Conservation (phyloP, 2,329 filamentous ascomycete species). For the Leptodontidium sp. region DNA sequence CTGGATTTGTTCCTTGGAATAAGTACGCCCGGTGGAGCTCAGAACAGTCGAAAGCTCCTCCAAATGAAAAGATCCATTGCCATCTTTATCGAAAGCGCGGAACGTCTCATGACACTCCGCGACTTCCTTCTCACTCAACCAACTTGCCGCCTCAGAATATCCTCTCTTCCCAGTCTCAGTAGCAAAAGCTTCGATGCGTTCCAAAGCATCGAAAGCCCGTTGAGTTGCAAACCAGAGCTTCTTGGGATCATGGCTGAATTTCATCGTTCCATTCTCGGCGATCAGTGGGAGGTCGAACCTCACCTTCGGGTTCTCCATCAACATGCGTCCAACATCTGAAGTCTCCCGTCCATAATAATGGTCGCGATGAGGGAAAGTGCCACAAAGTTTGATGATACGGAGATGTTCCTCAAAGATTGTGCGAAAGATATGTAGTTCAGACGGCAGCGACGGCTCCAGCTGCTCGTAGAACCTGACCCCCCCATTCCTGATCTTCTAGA, state of each 20-base stretch:
- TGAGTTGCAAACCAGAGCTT: conserved; percentile 25
- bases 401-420: conserved; percentile 25
- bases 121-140: conserved; percentile 16
- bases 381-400: conserved; percentile 21
- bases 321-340: conserved; percentile 14
- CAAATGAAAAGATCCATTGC: conserved; percentile 23
- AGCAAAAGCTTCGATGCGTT: conserved; percentile 25
- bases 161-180: conserved; percentile 12
- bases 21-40: conserved; percentile 1
- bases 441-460: conserved; percentile 21
- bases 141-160: neutral
- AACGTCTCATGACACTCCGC: conserved; percentile 26
- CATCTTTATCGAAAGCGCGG: conserved; percentile 26
- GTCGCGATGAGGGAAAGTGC: conserved; percentile 25
- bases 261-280: conserved; percentile 23
- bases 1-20: conserved; percentile 14
- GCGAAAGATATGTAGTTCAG: conserved; percentile 25
- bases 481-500: conserved; percentile 19
- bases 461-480: conserved; percentile 21
- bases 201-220: conserved; percentile 24
- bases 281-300: conserved; percentile 23
- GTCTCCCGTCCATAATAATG: conserved; percentile 27
- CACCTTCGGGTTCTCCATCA: conserved; percentile 29
- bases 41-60: conserved; percentile 24
- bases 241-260: conserved; percentile 27